Base-by-base conservation (phyloP, 495 filamentous ascomycete species). In the Penicillium angulare region DNA sequence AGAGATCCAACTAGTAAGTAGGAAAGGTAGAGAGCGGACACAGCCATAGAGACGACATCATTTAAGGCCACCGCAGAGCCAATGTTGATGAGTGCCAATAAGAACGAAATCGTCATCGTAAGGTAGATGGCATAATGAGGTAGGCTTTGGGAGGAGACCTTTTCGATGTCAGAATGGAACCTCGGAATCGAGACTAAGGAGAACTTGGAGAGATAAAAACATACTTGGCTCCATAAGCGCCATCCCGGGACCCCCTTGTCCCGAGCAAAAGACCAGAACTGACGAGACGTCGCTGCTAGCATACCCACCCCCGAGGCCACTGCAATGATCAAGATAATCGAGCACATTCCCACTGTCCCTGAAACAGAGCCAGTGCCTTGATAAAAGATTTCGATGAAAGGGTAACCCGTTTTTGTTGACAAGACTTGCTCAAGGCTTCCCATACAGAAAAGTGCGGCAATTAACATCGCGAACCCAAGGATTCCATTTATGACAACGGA, bases 241-340 rank as follows among this genome's bases (percentile, higher is more conserved):
- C 73, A 76, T 32, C 78, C 80, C 0, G 83, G 83, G 0, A 85
- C 59, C 15, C 78, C 82, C 13, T 69, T 56, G 49, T 86, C 82
- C 24, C 81, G 58, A 3, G 83, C 76, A 56, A 86, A 85, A 1
- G 81, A 72, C 76, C 79, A 85, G 5, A 68, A 59, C 47, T 78
- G 72, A 6, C 82, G 72, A 12, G 76, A 80, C 2, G 71, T 67
- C 0, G 78, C 68, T 8, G 81, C 78, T 2, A 79, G 50, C 12
- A 75, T 56, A 35, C 68, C 74, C 45, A 81, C 71, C 39, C 66
- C 63, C 38, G 67, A 61, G 41, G 66, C 69, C 36, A 68, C 52
- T 23, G 66, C 59, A 34, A 78, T 56, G 7, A 52, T 34, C 1
- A 59, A 40, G 15, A 82, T 49, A 18, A 79, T 60, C 22, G 61